Evolutionary conservation across 208 protist species (phyloP).

Genomic region (Leishmania major): DNA sequence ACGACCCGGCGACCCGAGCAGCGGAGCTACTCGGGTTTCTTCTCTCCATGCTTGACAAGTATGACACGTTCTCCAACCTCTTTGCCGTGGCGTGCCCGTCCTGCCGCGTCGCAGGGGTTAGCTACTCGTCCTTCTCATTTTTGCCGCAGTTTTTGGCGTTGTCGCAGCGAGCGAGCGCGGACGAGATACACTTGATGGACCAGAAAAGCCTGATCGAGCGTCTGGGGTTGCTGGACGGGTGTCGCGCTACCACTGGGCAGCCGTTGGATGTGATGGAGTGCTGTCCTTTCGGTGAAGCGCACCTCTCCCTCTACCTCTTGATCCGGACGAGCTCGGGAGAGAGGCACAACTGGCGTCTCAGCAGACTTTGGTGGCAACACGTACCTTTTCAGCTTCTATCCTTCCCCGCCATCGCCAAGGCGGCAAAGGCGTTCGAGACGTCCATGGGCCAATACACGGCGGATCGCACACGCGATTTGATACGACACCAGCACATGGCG

Average conservation of each 20-base stretch:
- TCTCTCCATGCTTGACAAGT: constrained; percentile 9
- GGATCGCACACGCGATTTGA: neutral
- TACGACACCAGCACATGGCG: neutral
- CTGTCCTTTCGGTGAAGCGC: constrained; percentile 29
- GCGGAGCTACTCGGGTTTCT: constrained; percentile 29
- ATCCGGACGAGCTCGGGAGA: neutral
- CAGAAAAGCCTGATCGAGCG: constrained; percentile 2
- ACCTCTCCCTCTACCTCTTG: constrained; percentile 20
- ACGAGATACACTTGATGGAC: constrained; percentile 8
- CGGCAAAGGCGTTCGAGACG: constrained; percentile 7
- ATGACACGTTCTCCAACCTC: constrained; percentile 12
- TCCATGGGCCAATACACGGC: neutral
- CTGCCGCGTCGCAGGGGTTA: constrained; percentile 30
- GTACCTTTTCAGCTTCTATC: constrained; percentile 5
- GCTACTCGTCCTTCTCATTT: neutral
- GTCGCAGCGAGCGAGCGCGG: constrained; percentile 17
- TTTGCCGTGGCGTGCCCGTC: constrained; percentile 41
- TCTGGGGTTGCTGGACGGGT: constrained; percentile 15
- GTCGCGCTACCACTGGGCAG: constrained; percentile 4
- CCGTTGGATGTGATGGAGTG: constrained; percentile 11
- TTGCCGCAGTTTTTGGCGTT: constrained; percentile 27
- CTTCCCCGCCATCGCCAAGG: constrained; percentile 13
- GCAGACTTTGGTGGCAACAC: constrained; percentile 4
- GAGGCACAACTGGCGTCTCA: neutral
- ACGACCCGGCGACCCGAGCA: constrained; percentile 15